Evolutionary conservation across 352 stramenopile genomes (phyloP), one percentile per base, ranked within the genome.

Genomic region (Saprolegnia parasitica): DNA sequence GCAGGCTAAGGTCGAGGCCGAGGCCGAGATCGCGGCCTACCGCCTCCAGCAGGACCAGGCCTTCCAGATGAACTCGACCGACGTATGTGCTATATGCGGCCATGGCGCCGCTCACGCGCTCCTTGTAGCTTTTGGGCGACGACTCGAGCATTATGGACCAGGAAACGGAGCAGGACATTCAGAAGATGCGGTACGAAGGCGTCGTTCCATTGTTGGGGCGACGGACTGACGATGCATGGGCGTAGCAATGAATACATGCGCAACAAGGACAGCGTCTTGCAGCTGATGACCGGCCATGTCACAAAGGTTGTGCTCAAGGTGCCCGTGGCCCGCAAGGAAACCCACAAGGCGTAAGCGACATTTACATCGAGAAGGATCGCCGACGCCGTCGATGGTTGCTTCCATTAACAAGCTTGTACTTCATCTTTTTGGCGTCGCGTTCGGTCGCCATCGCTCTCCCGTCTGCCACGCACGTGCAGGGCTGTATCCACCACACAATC

Each of bases 1-100:
- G 67, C 85, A 95, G 76, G 88, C 88, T 49, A 96, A 95, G 72
- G 78, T 91, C 58, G 88, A 96, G 70, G 86, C 88, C 4, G 86
- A 96, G 66, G 84, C 83, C 0, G 81, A 95, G 72, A 92, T 92
- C 68, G 87, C 86, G 47, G 86, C 83, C 16, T 96, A 90, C 76
- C 83, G 86, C 50, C 87, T 88, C 55, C 81, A 95, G 71, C 89
- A 95, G 76, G 85, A 96, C 74, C 85, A 86, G 64, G 77, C 78
- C 8, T 96, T 93, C 78, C 86, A 96, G 66, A 89, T 91, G 81
- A 93, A 88, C 77, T 81, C 74, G 73, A 90, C 79, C 47, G 83
- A 93, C 52, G 84, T 93, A 78, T 52, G 77, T 60, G 29, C 56
- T 42, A 47, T 4, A 66, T 64, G 40, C 26, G 47, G 42, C 58